These are phyloP conservation scores for Rhizophagus prolifer DNA, from an alignment of 192 early-diverging fungal genomes.

Conservation along the genomic window DNA sequence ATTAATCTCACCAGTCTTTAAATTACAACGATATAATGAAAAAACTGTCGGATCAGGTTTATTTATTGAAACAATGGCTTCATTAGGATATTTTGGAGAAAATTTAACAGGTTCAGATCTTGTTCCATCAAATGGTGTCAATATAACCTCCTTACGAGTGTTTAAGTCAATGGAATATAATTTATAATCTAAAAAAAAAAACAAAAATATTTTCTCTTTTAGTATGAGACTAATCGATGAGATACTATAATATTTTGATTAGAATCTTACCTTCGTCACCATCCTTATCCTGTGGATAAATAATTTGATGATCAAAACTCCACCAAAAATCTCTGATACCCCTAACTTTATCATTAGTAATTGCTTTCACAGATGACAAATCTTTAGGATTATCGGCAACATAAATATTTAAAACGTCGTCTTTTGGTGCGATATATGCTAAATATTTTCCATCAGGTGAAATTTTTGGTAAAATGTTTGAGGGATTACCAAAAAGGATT, in stretches of 20 bases:
- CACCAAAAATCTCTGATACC: conserved; percentile 37
- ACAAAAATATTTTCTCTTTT: too few relatives aligned
- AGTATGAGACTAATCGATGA: too few relatives aligned
- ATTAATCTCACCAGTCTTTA: conserved; percentile 34
- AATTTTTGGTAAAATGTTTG: neutral
- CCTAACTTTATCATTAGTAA: conserved; percentile 35
- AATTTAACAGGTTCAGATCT: neutral
- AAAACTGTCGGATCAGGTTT: conserved; percentile 34
- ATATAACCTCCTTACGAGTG: neutral
- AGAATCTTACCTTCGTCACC: conserved; percentile 36
- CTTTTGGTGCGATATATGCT: conserved; percentile 38
- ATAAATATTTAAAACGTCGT: conserved; percentile 37
- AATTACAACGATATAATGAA: conserved; percentile 31
- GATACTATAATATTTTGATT: too few relatives aligned
- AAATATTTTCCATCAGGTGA: conserved; percentile 30
- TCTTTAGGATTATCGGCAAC: conserved; percentile 24
- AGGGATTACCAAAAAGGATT: neutral
- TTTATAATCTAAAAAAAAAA: neutral
- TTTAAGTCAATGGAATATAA: neutral
- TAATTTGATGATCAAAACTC: conserved; percentile 35
- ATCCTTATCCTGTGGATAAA: conserved; percentile 38
- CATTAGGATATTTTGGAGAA: conserved; percentile 31
- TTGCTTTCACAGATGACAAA: conserved; percentile 21
- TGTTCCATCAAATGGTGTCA: neutral
- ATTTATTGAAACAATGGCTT: conserved; percentile 35